These are phyloP conservation scores for Apostasia ramifera DNA, from an alignment of 106 monocot genomes.

Conservation along the genomic window DNA sequence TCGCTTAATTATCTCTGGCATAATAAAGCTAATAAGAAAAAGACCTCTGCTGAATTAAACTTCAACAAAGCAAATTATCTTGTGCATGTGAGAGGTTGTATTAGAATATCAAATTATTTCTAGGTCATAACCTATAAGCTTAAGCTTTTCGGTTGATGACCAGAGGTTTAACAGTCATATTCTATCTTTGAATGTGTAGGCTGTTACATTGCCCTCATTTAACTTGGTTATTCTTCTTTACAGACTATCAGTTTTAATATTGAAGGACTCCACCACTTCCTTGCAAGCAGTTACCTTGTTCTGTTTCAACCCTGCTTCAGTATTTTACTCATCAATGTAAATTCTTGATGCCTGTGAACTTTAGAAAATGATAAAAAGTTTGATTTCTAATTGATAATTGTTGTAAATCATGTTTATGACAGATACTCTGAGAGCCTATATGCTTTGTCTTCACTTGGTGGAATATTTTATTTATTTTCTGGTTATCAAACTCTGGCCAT, in stretches of 20 bases:
- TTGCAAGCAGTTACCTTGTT: slow-evolving; percentile 52
- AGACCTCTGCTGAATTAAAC: too few relatives aligned
- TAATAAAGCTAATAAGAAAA: too few relatives aligned
- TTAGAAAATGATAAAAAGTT: neutral
- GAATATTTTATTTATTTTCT: slow-evolving; percentile 56
- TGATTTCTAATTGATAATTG: neutral
- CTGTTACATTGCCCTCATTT: neutral
- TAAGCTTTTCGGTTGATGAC: too few relatives aligned
- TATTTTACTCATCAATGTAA: slow-evolving; percentile 81
- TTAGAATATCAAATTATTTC: too few relatives aligned
- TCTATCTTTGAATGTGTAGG: too few relatives aligned
- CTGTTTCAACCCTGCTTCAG: slow-evolving; percentile 69
- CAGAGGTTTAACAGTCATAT: too few relatives aligned
- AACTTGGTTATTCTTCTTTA: neutral
- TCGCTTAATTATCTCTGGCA: too few relatives aligned
- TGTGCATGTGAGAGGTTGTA: too few relatives aligned
- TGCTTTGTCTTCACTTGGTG: slow-evolving; percentile 58
- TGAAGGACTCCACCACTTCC: slow-evolving; percentile 34
- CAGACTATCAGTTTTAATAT: slow-evolving; percentile 55
- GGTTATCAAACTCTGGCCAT: slow-evolving; percentile 43
- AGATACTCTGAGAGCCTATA: slow-evolving; percentile 80
- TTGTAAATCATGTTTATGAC: slow-evolving; percentile 15
- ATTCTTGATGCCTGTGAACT: neutral
- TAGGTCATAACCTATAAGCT: too few relatives aligned
- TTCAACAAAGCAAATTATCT: too few relatives aligned